A percentile compares a stretch with the other conserved stretches of the same genome.
Evolutionary conservation across 2,329 filamentous ascomycete species (phyloP).

Genomic region (Fusarium siculi): DNA sequence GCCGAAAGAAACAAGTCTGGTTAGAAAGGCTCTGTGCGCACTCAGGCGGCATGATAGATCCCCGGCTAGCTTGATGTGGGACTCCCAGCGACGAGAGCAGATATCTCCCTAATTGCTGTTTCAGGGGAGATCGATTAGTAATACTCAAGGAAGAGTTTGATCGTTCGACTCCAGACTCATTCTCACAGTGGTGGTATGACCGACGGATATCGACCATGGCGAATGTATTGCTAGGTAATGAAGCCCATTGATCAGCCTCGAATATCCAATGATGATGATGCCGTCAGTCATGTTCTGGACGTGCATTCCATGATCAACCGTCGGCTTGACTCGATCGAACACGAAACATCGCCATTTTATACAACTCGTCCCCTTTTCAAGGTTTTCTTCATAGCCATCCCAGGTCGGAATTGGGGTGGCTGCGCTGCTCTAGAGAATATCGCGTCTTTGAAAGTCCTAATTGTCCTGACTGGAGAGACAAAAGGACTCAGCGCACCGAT

Average conservation of each 20-base stretch:
- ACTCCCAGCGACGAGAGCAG: too few relatives aligned
- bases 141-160: too few relatives aligned
- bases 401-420: not conserved
- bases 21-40: too few relatives aligned
- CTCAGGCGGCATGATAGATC: too few relatives aligned
- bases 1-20: too few relatives aligned
- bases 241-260: not conserved
- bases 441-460: not conserved
- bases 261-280: not conserved
- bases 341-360: not conserved
- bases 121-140: too few relatives aligned
- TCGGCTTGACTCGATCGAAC: not conserved
- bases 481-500: conserved; percentile 7
- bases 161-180: too few relatives aligned
- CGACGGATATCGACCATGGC: not conserved
- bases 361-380: conserved; percentile 6
- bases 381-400: not conserved
- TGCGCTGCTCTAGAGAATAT: not conserved
- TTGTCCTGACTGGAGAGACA: not conserved
- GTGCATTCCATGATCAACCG: conserved; percentile 1
- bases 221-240: not conserved
- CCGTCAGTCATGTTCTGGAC: not conserved
- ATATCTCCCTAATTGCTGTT: too few relatives aligned
- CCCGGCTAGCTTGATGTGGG: too few relatives aligned
- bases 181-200: too few relatives aligned